A percentile compares a stretch with the other conserved stretches of the same genome.
These are phyloP conservation scores for Fusarium chuoi DNA, from an alignment of 2,329 filamentous ascomycete species.

Conservation along the genomic window DNA sequence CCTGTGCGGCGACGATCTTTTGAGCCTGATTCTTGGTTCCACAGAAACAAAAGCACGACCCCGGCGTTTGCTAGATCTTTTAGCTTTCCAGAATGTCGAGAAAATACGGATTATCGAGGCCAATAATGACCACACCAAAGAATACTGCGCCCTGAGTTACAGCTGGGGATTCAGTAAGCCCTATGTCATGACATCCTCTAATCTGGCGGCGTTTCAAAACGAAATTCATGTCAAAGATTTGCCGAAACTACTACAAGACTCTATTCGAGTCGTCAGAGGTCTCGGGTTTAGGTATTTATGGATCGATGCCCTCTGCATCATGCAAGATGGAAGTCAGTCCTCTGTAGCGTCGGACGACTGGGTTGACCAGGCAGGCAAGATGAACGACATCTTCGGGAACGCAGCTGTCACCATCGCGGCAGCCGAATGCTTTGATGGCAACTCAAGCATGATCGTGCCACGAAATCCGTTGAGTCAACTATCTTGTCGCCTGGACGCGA, in stretches of 20 bases:
- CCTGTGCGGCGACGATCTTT: background rate
- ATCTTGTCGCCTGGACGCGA: background rate
- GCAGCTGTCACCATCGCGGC: background rate
- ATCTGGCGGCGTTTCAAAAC: background rate
- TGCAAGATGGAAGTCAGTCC: background rate
- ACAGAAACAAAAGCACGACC: background rate
- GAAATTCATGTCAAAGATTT: background rate
- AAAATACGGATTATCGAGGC: background rate
- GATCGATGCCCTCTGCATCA: background rate
- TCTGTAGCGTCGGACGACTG: background rate
- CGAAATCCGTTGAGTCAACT: background rate
- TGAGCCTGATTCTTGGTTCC: background rate
- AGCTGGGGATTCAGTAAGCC: background rate
- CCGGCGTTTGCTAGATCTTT: background rate
- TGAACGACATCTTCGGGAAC: background rate
- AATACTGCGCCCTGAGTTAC: background rate
- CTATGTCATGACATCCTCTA: background rate
- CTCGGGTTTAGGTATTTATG: background rate
- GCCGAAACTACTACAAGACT: background rate
- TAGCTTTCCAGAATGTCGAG: background rate
- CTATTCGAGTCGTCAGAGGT: background rate
- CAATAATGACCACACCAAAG: background rate
- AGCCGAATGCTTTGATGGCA: constrained; percentile 1
- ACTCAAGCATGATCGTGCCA: background rate
- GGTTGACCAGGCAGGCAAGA: background rate